Evolutionary conservation across 495 filamentous ascomycete species (phyloP), one percentile per base, ranked within the genome.

Genomic region (Penicillium silybi): DNA sequence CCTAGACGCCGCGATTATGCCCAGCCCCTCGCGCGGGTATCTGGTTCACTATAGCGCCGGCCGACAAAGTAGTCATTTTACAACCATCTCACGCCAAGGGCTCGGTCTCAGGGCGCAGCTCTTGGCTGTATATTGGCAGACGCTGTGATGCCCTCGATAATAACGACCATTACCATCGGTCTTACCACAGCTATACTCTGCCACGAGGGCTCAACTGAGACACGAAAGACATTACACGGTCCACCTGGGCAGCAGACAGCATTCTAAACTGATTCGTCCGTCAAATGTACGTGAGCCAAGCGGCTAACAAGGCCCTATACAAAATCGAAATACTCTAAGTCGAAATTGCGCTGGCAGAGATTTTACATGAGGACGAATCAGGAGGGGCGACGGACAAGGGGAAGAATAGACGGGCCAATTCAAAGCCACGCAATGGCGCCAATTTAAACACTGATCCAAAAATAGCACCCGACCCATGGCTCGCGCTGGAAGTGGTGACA

Each of bases 371-470:
- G 26, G 16, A 32, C 17, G 26, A 46, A 46, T n/a, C 48, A 34
- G 29, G 11, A 32, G 29, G 8, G 29, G 11, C 29, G 29, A 13
- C 11, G 29, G 11, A 2, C 10, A 13, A 13, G 29, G 29, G 26
- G 29, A 32, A 32, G 6, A 23, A 32, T 32, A 13, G 29, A 32
- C 16, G 8, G 13, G 34, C 32, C 42, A 44, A 25, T 46, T n/a
- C 27, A 22, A 32, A 34, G 49, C 49, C 49, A 52, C 42, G 34
- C 34, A 45, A 52, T 45, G 26, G 43, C 41, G 27, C n/a, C 6
- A 19, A 32, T 25, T 32, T 10, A 32, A 46, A 41, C 32, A 34
- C 49, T 45, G 42, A 52, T 45, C 49, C 42, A 52, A 52, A 52
- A 52, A 52, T 52, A 52, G 49, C 6, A 1, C 5, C 22, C 34